Percentiles rank a stretch among this genome's conserved stretches.
phyloP scores from a whole-genome alignment of 441 rosid genomes.

The Jatropha podagrica region DNA sequence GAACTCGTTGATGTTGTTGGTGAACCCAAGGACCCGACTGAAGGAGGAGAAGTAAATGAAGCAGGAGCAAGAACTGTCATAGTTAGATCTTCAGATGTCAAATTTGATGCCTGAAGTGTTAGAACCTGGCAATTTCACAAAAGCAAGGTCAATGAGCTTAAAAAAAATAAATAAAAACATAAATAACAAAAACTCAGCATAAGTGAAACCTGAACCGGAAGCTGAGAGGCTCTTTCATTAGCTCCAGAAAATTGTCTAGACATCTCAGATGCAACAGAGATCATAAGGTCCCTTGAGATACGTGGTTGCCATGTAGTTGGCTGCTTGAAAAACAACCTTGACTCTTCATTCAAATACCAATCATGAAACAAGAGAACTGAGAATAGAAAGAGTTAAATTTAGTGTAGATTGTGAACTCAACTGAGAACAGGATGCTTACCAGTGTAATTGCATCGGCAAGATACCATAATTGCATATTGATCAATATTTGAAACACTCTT shows the following conservation, averaged over 20 bases:
- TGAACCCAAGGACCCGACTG: slow-evolving; percentile 81
- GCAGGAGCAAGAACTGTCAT: slow-evolving; percentile 95
- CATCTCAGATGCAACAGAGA: slow-evolving; percentile 89
- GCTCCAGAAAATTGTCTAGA: slow-evolving; percentile 59
- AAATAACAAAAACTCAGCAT: background rate
- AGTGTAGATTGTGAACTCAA: slow-evolving; percentile 23
- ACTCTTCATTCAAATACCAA: slow-evolving; percentile 48
- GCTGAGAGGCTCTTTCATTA: slow-evolving; percentile 63
- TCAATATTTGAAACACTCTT: slow-evolving; percentile 46
- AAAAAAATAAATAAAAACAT: background rate
- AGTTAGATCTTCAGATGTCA: slow-evolving; percentile 87
- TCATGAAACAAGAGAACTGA: slow-evolving; percentile 13
- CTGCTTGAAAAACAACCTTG: slow-evolving; percentile 91
- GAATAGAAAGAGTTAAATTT: slow-evolving; percentile 23
- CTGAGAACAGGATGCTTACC: slow-evolving; percentile 40
- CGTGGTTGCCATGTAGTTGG: slow-evolving; percentile 88
- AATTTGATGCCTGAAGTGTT: slow-evolving; percentile 94
- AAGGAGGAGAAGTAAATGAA: slow-evolving; percentile 85
- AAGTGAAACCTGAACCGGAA: slow-evolving; percentile 83
- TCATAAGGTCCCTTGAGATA: slow-evolving; percentile 79
- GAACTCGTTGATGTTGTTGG: slow-evolving; percentile 71
- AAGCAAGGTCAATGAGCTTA: background rate
- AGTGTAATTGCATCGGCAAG: slow-evolving; percentile 88
- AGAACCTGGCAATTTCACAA: slow-evolving; percentile 60
- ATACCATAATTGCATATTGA: slow-evolving; percentile 83